These are phyloP conservation scores for Viridothelium virens DNA, from an alignment of 495 filamentous ascomycete species.

Conservation along the genomic window DNA sequence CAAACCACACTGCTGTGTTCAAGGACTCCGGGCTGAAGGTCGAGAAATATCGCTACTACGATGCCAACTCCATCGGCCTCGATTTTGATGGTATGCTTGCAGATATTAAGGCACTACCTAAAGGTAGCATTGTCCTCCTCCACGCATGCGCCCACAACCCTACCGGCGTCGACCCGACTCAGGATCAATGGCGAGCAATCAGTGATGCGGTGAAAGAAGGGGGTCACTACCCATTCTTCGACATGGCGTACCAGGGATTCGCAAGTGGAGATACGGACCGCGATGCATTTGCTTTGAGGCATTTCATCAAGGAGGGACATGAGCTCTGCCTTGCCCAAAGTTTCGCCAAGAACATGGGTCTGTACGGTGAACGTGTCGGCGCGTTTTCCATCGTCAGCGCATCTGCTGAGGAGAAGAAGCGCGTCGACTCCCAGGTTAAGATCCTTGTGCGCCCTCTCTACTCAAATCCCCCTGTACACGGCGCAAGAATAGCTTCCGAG, in stretches of 20 bases:
- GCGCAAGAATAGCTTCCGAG: slow-evolving; percentile 84
- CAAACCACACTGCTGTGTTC: slow-evolving; percentile 96
- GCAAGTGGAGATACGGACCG: slow-evolving; percentile 84
- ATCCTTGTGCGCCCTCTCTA: slow-evolving; percentile 95
- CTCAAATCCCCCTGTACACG: slow-evolving; percentile 96
- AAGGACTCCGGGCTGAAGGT: slow-evolving; percentile 84
- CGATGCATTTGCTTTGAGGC: slow-evolving; percentile 84
- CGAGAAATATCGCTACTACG: slow-evolving; percentile 94
- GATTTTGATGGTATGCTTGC: slow-evolving; percentile 91
- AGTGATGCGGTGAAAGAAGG: slow-evolving; percentile 81
- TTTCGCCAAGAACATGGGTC: slow-evolving; percentile 99
- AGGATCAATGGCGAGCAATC: slow-evolving; percentile 89
- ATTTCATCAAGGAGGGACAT: slow-evolving; percentile 92
- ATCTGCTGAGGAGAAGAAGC: slow-evolving; percentile 83
- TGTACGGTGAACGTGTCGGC: slow-evolving; percentile 97
- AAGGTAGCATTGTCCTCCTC: slow-evolving; percentile 80
- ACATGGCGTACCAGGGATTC: slow-evolving; percentile 99
- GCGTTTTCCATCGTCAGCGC: slow-evolving; percentile 89
- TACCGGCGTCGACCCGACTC: slow-evolving; percentile 90
- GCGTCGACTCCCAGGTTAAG: slow-evolving; percentile 95
- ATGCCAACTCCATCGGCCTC: slow-evolving; percentile 95
- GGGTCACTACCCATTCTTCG: slow-evolving; percentile 93
- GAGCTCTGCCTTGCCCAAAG: slow-evolving; percentile 82
- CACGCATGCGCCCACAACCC: slow-evolving; percentile 99
- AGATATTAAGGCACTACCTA: slow-evolving; percentile 84